These are phyloP conservation scores for Aspergillus awamori DNA, from an alignment of 2,329 filamentous ascomycete genomes.

Conservation along the genomic window DNA sequence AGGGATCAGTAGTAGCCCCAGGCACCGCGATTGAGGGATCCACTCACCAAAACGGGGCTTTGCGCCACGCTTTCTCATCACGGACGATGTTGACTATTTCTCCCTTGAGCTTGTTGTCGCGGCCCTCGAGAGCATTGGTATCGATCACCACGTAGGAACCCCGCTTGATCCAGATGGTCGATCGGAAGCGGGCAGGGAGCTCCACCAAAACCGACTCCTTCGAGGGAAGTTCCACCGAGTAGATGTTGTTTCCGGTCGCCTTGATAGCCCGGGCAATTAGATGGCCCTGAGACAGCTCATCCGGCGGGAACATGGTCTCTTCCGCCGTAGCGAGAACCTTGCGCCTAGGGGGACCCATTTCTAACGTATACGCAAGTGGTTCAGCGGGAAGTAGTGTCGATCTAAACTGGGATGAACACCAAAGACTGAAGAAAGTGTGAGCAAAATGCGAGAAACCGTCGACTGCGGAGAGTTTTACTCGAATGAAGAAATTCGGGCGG, in stretches of 20 bases:
- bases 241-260: conserved; percentile 86
- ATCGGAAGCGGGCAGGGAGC: conserved; percentile 81
- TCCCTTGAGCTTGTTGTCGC: conserved; percentile 77
- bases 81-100: conserved; percentile 92
- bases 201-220: conserved; percentile 72
- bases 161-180: conserved; percentile 89
- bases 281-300: conserved; percentile 54
- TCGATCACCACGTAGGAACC: conserved; percentile 87
- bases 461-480: not conserved
- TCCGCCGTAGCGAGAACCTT: conserved; percentile 76
- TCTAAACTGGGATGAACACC: not conserved
- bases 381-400: not conserved
- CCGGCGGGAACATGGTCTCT: conserved; percentile 66
- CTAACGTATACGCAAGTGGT: not conserved
- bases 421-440: too few relatives aligned
- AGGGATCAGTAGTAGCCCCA: conserved; percentile 17
- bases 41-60: conserved; percentile 78
- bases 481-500: not conserved
- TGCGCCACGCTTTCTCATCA: conserved; percentile 90
- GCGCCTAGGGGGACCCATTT: conserved; percentile 75
- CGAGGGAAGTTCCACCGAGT: conserved; percentile 73
- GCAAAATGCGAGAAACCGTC: too few relatives aligned
- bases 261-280: conserved; percentile 76
- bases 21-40: not conserved
- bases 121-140: conserved; percentile 63